phyloP scores from a whole-genome alignment of 805 yeast species.

The Wickerhamomyces chaumierensis region DNA sequence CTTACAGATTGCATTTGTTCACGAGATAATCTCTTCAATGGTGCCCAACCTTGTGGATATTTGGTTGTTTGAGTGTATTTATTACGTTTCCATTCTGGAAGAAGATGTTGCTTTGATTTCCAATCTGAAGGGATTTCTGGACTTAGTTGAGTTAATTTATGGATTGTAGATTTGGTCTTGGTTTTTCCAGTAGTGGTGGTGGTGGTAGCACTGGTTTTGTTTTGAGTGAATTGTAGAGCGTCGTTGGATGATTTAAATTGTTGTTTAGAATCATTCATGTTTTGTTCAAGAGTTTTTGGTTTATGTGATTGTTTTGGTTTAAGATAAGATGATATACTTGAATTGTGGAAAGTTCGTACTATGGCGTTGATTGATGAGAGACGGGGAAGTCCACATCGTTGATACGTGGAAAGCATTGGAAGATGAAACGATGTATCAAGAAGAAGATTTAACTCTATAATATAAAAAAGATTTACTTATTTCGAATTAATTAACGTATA shows the following conservation, averaged over 20 bases:
- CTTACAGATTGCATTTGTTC: slow-evolving; percentile 59
- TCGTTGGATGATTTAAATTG: not conserved
- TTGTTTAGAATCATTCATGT: not conserved
- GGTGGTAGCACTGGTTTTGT: too few species aligned
- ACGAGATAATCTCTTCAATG: slow-evolving; percentile 54
- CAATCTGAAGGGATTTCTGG: slow-evolving; percentile 33
- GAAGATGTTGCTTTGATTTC: slow-evolving; percentile 27
- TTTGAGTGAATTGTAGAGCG: slow-evolving; percentile 1
- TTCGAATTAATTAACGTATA: too few species aligned
- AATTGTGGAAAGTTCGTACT: too few species aligned
- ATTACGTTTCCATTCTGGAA: slow-evolving; percentile 66
- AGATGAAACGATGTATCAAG: too few species aligned
- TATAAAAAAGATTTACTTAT: too few species aligned
- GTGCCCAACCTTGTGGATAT: slow-evolving; percentile 53
- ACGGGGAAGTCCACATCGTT: too few species aligned
- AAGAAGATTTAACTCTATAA: too few species aligned
- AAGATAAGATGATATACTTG: too few species aligned
- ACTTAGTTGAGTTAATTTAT: slow-evolving; percentile 8
- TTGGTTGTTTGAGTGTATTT: slow-evolving; percentile 53
- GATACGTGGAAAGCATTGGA: too few species aligned
- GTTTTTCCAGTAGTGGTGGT: too few species aligned
- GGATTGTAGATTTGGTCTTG: too few species aligned
- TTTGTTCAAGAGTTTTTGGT: slow-evolving; percentile 6
- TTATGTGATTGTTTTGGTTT: slow-evolving; percentile 4
- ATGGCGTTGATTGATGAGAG: not conserved